These are phyloP conservation scores for Cladosporium halotolerans DNA, from an alignment of 2,329 filamentous ascomycete genomes.

Conservation along the genomic window DNA sequence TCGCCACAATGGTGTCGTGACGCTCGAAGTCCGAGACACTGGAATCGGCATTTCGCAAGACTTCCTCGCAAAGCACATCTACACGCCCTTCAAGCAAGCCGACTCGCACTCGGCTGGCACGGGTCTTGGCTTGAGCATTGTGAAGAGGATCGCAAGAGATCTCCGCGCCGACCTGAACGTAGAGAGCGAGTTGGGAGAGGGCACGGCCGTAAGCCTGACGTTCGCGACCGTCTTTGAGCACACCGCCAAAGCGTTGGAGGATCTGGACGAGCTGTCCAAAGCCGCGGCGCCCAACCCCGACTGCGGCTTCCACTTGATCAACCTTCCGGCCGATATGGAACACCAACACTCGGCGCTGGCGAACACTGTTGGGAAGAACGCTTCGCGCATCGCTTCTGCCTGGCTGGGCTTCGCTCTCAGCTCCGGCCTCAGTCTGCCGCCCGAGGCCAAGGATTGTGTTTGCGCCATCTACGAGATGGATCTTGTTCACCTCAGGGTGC, in stretches of 20 bases:
- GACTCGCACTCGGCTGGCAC: slow-evolving; percentile 29
- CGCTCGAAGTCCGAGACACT: slow-evolving; percentile 23
- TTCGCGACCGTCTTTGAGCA: background rate
- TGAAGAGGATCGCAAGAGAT: slow-evolving; percentile 25
- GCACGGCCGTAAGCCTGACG: slow-evolving; percentile 16
- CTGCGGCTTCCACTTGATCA: background rate
- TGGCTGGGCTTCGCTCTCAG: slow-evolving; percentile 5
- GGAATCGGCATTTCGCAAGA: slow-evolving; percentile 30
- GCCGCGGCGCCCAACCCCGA: background rate
- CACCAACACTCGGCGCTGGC: background rate
- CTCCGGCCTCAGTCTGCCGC: background rate
- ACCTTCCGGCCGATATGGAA: background rate
- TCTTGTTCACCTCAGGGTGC: background rate
- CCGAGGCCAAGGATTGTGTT: background rate
- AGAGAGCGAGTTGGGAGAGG: slow-evolving; percentile 22
- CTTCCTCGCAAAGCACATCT: slow-evolving; percentile 28
- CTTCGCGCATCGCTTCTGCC: background rate
- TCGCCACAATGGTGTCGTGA: background rate
- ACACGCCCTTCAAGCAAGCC: slow-evolving; percentile 31
- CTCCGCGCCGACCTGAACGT: slow-evolving; percentile 24
- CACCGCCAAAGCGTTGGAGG: background rate
- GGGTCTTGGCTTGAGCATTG: slow-evolving; percentile 31
- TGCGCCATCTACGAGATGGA: background rate
- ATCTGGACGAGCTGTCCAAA: background rate
- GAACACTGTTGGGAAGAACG: background rate